Conservation (phyloP, 352 stramenopile species). For the Halophytophthora polymorphica region DNA sequence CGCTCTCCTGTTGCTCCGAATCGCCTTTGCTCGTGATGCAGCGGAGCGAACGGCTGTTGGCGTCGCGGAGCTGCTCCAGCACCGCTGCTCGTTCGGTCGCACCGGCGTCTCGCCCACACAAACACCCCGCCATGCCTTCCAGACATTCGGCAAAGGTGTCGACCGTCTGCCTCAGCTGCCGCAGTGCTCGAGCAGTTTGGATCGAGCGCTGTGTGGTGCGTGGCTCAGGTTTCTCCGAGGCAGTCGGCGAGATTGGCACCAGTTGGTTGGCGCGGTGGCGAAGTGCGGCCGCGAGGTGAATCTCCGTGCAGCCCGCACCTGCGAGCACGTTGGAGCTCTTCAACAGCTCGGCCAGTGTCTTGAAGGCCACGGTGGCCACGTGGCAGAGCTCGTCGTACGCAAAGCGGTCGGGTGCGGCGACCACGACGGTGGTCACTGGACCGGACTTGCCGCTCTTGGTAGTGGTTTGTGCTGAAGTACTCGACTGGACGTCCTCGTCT, state of each 20-base stretch:
- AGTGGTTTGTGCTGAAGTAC: neutral
- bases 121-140: slow-evolving; percentile 14
- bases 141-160: slow-evolving; percentile 25
- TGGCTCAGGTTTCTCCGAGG: neutral
- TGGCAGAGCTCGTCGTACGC: slow-evolving; percentile 51
- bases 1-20: neutral
- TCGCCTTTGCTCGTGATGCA: neutral
- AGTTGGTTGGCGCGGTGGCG: slow-evolving; percentile 23
- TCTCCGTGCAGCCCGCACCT: slow-evolving; percentile 47
- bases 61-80: slow-evolving; percentile 21
- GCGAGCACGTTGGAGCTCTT: slow-evolving; percentile 38
- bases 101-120: slow-evolving; percentile 14
- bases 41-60: slow-evolving; percentile 23
- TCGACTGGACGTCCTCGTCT: neutral
- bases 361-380: slow-evolving; percentile 34
- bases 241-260: slow-evolving; percentile 4
- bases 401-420: slow-evolving; percentile 30
- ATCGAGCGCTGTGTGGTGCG: slow-evolving; percentile 2
- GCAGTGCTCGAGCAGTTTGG: slow-evolving; percentile 15
- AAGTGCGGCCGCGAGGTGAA: slow-evolving; percentile 43
- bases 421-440: slow-evolving; percentile 40
- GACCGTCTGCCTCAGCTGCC: slow-evolving; percentile 30
- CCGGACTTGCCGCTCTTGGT: slow-evolving; percentile 2
- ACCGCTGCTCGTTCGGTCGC: slow-evolving; percentile 12
- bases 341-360: slow-evolving; percentile 33